These are phyloP conservation scores for Aspergillus kassunensis DNA, from an alignment of 495 filamentous ascomycete species.

Conservation along the genomic window DNA sequence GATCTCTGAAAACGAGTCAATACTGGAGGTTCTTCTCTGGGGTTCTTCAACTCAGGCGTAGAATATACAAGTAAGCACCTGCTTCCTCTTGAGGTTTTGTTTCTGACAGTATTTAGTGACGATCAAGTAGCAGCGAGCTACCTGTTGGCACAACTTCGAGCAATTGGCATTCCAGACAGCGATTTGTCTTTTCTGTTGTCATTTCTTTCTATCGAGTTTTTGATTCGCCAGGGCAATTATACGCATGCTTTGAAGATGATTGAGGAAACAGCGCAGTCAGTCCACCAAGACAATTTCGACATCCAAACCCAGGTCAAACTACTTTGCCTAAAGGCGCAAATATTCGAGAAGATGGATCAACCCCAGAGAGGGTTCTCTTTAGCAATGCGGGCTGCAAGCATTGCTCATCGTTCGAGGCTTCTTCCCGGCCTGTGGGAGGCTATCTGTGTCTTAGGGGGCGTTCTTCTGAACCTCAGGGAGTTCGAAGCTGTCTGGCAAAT, in stretches of 20 bases:
- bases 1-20: conserved; percentile 73
- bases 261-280: conserved; percentile 59
- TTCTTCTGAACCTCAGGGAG: conserved; percentile 69
- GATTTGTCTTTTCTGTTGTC: conserved; percentile 70
- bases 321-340: conserved; percentile 69
- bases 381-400: conserved; percentile 72
- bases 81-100: background rate
- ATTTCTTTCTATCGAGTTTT: conserved; percentile 66
- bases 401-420: conserved; percentile 67
- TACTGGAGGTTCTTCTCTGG: conserved; percentile 73
- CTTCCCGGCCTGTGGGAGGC: conserved; percentile 75
- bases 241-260: conserved; percentile 61
- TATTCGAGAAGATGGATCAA: conserved; percentile 66
- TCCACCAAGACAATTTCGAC: conserved; percentile 70
- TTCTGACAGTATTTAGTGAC: conserved; percentile 41
- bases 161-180: conserved; percentile 54
- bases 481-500: conserved; percentile 66
- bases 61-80: conserved; percentile 57
- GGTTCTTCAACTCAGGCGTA: conserved; percentile 64
- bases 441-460: conserved; percentile 61
- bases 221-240: conserved; percentile 60
- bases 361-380: conserved; percentile 81
- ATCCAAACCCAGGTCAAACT: conserved; percentile 69
- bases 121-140: conserved; percentile 65
- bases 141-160: conserved; percentile 58